phyloP scores from a whole-genome alignment of 2,329 filamentous ascomycete genomes.

The Falciphora oryzae region DNA sequence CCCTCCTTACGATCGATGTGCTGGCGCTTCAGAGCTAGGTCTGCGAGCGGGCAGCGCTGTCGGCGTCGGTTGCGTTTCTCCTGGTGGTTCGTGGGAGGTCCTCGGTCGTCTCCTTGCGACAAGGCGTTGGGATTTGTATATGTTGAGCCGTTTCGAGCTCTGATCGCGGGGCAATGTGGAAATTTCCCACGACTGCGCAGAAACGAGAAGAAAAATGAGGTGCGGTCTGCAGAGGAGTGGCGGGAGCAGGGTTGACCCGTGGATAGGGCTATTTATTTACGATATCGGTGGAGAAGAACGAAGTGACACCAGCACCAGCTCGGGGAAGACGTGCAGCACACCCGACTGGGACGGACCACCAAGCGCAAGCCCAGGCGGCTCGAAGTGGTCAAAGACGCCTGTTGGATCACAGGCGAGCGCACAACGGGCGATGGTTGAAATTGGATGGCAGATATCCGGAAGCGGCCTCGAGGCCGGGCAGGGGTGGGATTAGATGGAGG shows the following conservation, averaged over 20 bases:
- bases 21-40: slow-evolving; percentile 25
- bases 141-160: too few species aligned
- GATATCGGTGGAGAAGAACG: not conserved
- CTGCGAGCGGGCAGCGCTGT: slow-evolving; percentile 1
- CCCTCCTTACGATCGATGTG: slow-evolving; percentile 37
- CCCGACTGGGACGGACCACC: too few species aligned
- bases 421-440: not conserved
- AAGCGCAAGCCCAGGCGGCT: too few species aligned
- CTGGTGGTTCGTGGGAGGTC: not conserved
- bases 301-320: not conserved
- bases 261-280: not conserved
- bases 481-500: not conserved
- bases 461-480: not conserved
- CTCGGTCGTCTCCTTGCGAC: too few species aligned
- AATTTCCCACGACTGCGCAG: too few species aligned
- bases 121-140: too few species aligned
- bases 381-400: not conserved
- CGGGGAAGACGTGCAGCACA: too few species aligned
- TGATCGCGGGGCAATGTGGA: too few species aligned
- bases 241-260: not conserved
- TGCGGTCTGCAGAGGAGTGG: not conserved
- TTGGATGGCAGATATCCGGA: slow-evolving; percentile 1
- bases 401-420: not conserved
- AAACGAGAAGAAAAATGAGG: too few species aligned
- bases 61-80: not conserved